Evolutionary conservation across 208 protist genomes (phyloP).

Genomic region (Wallacemonas sp.): DNA sequence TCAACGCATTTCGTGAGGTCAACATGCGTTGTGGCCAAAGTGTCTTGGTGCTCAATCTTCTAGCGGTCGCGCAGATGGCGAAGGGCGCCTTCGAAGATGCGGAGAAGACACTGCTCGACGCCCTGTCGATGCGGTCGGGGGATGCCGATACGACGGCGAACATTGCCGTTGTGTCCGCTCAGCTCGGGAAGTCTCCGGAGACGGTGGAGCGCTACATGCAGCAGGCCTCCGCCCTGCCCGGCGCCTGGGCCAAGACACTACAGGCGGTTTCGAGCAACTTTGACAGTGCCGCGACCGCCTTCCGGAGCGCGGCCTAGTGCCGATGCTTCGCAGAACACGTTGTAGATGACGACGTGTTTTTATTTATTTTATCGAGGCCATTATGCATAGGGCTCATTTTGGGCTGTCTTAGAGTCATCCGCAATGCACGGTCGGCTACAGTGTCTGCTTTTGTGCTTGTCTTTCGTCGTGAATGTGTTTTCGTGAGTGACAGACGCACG

Average conservation of each 20-base stretch:
- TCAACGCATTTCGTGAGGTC: conserved; percentile 79
- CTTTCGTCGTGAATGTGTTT: too few relatives aligned
- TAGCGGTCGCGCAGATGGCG: conserved; percentile 73
- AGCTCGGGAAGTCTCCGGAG: conserved; percentile 55
- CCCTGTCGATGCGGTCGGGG: conserved; percentile 56
- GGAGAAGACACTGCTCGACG: conserved; percentile 72
- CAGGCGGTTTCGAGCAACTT: conserved; percentile 28
- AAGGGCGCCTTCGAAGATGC: conserved; percentile 65
- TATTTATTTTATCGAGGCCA: too few relatives aligned
- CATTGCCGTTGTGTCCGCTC: conserved; percentile 55
- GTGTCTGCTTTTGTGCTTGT: too few relatives aligned
- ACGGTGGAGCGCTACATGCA: conserved; percentile 53
- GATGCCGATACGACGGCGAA: conserved; percentile 84
- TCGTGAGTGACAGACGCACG: too few relatives aligned
- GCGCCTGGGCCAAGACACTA: conserved; percentile 45
- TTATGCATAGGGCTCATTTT: too few relatives aligned
- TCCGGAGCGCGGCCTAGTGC: conserved; percentile 12
- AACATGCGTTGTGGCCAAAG: conserved; percentile 68
- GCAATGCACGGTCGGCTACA: too few relatives aligned
- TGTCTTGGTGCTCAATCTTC: conserved; percentile 71
- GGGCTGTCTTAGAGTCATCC: too few relatives aligned
- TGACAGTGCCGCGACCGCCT: conserved; percentile 51
- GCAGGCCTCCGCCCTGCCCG: conserved; percentile 38
- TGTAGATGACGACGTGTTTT: too few relatives aligned
- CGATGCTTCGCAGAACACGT: too few relatives aligned